Conservation (phyloP, 1,139 yeast genomes). For the Blastobotrys raffinosifermentans region DNA sequence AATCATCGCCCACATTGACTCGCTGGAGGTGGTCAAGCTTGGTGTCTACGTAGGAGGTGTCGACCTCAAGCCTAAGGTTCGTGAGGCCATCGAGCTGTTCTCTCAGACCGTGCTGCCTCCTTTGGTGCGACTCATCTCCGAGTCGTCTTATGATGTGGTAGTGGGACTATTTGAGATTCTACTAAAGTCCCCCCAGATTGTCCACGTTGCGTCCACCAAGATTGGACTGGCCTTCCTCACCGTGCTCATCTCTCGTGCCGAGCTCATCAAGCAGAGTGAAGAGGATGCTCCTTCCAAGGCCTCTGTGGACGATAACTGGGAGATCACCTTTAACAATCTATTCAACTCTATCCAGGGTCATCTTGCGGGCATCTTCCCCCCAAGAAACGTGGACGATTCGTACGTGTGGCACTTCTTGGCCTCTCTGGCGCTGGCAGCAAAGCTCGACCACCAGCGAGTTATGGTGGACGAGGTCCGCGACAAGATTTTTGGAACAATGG, state of each 20-base stretch:
- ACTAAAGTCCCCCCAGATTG: constrained; percentile 53
- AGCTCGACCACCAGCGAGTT: constrained; percentile 86
- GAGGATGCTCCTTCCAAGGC: constrained; percentile 38
- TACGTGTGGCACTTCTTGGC: constrained; percentile 98
- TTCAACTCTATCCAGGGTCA: constrained; percentile 78
- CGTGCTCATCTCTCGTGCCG: constrained; percentile 85
- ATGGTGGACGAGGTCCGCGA: constrained; percentile 94
- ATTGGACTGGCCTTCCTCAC: constrained; percentile 85
- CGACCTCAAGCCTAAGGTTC: constrained; percentile 40
- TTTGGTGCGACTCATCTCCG: constrained; percentile 78
- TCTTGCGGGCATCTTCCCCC: constrained; percentile 78
- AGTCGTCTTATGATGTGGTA: constrained; percentile 74
- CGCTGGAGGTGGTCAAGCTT: constrained; percentile 68
- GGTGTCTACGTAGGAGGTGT: constrained; percentile 71
- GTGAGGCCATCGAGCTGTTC: constrained; percentile 71
- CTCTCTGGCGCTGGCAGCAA: constrained; percentile 87
- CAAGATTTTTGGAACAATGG: constrained; percentile 86
- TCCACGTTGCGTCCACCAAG: constrained; percentile 68
- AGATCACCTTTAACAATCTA: constrained; percentile 71
- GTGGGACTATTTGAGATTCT: constrained; percentile 73
- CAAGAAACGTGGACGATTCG: constrained; percentile 62
- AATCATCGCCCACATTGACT: constrained; percentile 75
- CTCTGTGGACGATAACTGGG: constrained; percentile 53
- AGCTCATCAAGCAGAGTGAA: constrained; percentile 78
- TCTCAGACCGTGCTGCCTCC: constrained; percentile 80